Evolutionary conservation across 176 grass and related monocot species (phyloP).

Genomic region (Phoenix dactylifera): DNA sequence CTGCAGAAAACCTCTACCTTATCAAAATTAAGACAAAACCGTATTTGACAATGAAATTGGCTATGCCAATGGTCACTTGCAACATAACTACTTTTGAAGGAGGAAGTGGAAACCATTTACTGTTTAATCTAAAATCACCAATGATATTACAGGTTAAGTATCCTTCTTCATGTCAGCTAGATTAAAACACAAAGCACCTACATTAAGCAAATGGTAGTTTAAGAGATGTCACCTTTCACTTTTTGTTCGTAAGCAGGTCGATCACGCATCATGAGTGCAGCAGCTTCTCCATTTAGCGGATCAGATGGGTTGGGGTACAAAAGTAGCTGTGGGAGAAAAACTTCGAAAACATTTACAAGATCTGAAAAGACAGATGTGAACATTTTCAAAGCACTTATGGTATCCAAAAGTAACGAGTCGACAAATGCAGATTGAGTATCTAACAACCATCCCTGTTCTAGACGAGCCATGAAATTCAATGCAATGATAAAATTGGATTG

Average conservation of each 20-base stretch:
- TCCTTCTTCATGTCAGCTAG: neutral
- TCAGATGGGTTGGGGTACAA: constrained; percentile 94
- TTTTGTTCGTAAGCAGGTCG: constrained; percentile 80
- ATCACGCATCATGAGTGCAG: constrained; percentile 96
- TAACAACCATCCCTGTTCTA: too few species aligned
- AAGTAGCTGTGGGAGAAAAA: constrained; percentile 83
- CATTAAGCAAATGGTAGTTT: too few species aligned
- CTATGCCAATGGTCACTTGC: too few species aligned
- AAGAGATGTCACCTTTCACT: constrained; percentile 72
- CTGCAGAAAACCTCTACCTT: too few species aligned
- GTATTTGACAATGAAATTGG: too few species aligned
- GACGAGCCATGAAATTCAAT: neutral
- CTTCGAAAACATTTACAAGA: constrained; percentile 94
- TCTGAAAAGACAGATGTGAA: constrained; percentile 30
- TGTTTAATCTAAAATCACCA: too few species aligned
- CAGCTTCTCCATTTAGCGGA: constrained; percentile 94
- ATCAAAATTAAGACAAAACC: too few species aligned
- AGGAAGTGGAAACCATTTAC: too few species aligned
- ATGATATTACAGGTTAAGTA: neutral
- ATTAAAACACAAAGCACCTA: neutral
- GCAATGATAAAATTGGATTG: neutral
- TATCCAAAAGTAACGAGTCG: too few species aligned
- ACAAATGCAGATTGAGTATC: too few species aligned
- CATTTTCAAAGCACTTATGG: neutral
- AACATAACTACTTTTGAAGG: too few species aligned